Percentiles rank a stretch among this genome's conserved stretches.
phyloP scores from a whole-genome alignment of 2,329 filamentous ascomycete species.

The Triangularia setosa region DNA sequence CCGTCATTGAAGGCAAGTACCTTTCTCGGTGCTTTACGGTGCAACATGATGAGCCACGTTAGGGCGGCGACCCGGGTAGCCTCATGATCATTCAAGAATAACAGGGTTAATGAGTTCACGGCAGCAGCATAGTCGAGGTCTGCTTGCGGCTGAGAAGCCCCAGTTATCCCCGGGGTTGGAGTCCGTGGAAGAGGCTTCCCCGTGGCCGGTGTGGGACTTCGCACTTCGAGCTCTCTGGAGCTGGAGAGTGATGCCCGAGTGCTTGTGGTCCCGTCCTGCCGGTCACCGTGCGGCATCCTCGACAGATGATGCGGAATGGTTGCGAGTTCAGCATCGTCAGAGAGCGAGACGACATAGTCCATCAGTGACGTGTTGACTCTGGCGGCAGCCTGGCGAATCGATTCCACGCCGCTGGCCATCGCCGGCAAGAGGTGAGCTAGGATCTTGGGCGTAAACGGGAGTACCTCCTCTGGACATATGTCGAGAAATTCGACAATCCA shows the following conservation, averaged over 20 bases:
- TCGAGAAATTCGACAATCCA: conserved; percentile 98
- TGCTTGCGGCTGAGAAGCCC: conserved; percentile 40
- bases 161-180: conserved; percentile 37
- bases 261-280: conserved; percentile 45
- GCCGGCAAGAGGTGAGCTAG: conserved; percentile 88
- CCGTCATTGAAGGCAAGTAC: conserved; percentile 95
- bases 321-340: conserved; percentile 58
- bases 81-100: conserved; percentile 96
- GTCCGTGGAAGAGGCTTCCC: conserved; percentile 46
- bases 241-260: conserved; percentile 51
- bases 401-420: conserved; percentile 87
- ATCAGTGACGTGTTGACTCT: conserved; percentile 88
- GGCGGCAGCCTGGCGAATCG: conserved; percentile 81
- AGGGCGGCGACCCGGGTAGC: conserved; percentile 89
- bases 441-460: conserved; percentile 90
- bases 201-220: conserved; percentile 49
- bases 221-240: conserved; percentile 50
- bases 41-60: conserved; percentile 96
- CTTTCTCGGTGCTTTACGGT: conserved; percentile 89
- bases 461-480: conserved; percentile 93
- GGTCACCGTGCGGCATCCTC: conserved; percentile 34
- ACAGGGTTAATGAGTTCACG: conserved; percentile 84
- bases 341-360: conserved; percentile 89
- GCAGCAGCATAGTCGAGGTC: conserved; percentile 96
- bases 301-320: conserved; percentile 35